Evolutionary conservation across 176 grass and related monocot genomes (phyloP), one percentile per base, ranked within the genome.

Genomic region (Puccinellia tenuiflora): DNA sequence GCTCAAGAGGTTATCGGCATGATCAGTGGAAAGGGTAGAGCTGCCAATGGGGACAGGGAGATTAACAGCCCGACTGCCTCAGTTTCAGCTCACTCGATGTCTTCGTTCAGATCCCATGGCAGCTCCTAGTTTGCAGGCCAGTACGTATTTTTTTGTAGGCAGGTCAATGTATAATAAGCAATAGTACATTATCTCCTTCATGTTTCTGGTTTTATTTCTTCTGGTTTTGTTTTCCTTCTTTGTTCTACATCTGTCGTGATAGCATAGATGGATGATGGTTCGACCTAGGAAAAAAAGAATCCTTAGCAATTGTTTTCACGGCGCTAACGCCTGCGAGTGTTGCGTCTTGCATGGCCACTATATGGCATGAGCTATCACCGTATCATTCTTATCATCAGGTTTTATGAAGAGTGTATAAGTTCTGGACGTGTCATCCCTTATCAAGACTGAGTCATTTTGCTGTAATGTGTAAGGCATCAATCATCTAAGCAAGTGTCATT

Each of bases 51-150:
- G 40, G 95, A 98, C 35, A 81, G 95, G 71, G 92, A 98, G 45
- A 60, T 81, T 20, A 86, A 84, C 87, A 98, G 95, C 72, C 95
- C 92, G 9, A 98, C 92, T 37, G 92, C 95, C 56, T 98, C 92
- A 21, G 85, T 98, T 50, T 98, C 95, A 48, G 95, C 95, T 5
- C 88, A 92, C 14, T 98, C 95, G 4, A 91, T 98, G 38, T 94
- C 95, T 5, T 97, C 95, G 6, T 85, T 94, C 79, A 91, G 80
- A 90, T 93, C 89, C 39, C 84, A 91, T 45, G 86, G 90, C 33
- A 93, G 89, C 76, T 86, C 87, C 59, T 85, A 85, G 83, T 86
- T 29, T 87, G 54, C 84, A 83, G 75, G 71, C 46, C 38, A 67
- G 18, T 37, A 33, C n/a, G n/a, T n/a, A n/a, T n/a, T 67, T 67